These are phyloP conservation scores for Globisporangium acanthophoron DNA, from an alignment of 352 stramenopile genomes.

Conservation along the genomic window DNA sequence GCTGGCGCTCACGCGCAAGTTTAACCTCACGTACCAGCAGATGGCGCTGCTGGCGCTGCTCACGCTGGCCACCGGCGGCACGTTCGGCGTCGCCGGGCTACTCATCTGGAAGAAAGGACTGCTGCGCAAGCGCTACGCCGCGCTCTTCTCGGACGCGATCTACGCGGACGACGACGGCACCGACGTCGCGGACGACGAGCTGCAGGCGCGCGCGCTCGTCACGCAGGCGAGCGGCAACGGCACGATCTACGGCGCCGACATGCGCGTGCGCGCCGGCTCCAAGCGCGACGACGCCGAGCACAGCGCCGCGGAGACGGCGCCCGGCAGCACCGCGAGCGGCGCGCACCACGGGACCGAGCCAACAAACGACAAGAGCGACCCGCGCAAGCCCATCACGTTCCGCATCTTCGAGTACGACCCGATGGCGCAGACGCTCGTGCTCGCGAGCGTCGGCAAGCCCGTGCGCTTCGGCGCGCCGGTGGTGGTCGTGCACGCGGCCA, in stretches of 20 bases:
- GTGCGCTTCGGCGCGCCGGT: conserved; percentile 51
- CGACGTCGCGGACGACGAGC: background rate
- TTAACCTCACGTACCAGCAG: conserved; percentile 76
- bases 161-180: conserved; percentile 42
- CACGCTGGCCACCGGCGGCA: conserved; percentile 44
- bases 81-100: conserved; percentile 62
- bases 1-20: conserved; percentile 58
- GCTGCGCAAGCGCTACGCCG: conserved; percentile 69
- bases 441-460: conserved; percentile 45
- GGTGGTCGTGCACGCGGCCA: conserved; percentile 59
- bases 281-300: conserved; percentile 15
- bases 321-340: conserved; percentile 1
- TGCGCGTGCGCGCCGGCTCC: conserved; percentile 1
- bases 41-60: conserved; percentile 51
- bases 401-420: conserved; percentile 64
- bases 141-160: conserved; percentile 51
- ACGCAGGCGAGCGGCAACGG: conserved; percentile 10
- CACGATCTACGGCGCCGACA: conserved; percentile 9
- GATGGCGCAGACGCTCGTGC: conserved; percentile 38
- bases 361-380: conserved; percentile 5
- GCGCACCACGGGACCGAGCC: background rate
- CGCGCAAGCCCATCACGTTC: conserved; percentile 47
- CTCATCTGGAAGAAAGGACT: conserved; percentile 67
- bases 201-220: conserved; percentile 7
- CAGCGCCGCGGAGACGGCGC: conserved; percentile 2